Conservation (phyloP, 371 early-diverging fungal species). For the Phascolomyces articulosus region DNA sequence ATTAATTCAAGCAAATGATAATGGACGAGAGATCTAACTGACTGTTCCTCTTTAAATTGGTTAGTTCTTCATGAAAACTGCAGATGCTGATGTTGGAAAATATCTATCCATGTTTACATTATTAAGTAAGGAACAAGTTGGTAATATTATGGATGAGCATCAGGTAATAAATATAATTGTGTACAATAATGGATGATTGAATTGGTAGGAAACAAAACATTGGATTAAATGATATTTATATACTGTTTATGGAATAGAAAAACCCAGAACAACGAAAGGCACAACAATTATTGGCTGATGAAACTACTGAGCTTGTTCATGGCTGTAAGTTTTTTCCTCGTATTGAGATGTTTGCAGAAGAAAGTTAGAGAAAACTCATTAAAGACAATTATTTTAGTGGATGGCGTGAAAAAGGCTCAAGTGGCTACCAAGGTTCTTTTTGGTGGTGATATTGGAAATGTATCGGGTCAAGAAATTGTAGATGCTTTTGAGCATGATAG, state of each 20-base stretch:
- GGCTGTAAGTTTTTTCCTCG: conserved; percentile 57
- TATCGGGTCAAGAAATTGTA: conserved; percentile 62
- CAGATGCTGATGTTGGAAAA: conserved; percentile 80
- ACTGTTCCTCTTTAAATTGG: too few species aligned
- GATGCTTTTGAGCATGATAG: conserved; percentile 73
- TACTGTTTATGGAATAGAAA: conserved; percentile 19
- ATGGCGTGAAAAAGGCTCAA: conserved; percentile 64
- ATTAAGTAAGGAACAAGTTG: conserved; percentile 61
- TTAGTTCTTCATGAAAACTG: conserved; percentile 81
- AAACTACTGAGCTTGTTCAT: conserved; percentile 90
- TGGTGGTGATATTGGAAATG: conserved; percentile 49
- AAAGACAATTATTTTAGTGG: conserved; percentile 30
- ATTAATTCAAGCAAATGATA: background rate
- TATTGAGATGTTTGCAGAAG: too few species aligned
- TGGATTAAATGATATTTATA: background rate
- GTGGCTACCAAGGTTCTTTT: conserved; percentile 76
- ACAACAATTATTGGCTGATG: conserved; percentile 78
- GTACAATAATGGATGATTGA: too few species aligned
- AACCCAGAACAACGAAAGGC: conserved; percentile 73
- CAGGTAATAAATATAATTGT: conserved; percentile 44
- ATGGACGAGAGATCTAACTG: too few species aligned
- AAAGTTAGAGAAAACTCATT: too few species aligned
- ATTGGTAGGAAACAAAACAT: too few species aligned
- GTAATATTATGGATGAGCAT: conserved; percentile 66
- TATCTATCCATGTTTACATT: conserved; percentile 86